Evolutionary conservation across 2,329 filamentous ascomycete species (phyloP).

Genomic region (Aspergillus pseudoglaucus): DNA sequence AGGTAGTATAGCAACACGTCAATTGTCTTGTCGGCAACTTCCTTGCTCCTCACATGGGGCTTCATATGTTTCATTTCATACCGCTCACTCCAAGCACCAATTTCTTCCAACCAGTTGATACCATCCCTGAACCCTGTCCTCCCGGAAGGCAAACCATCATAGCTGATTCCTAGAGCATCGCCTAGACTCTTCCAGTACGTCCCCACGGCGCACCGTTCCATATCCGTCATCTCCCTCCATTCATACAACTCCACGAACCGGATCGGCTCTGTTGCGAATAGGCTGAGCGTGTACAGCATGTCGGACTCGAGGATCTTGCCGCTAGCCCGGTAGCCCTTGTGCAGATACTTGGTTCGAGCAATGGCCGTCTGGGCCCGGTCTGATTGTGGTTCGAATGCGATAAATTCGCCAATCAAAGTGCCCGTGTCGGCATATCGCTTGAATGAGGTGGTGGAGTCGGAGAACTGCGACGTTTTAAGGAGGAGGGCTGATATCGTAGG

Average conservation of each 20-base stretch:
- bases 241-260: slow-evolving; percentile 60
- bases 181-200: slow-evolving; percentile 67
- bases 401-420: slow-evolving; percentile 45
- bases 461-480: slow-evolving; percentile 45
- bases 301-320: slow-evolving; percentile 57
- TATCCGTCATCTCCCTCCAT: slow-evolving; percentile 60
- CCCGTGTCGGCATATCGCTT: slow-evolving; percentile 50
- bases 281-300: slow-evolving; percentile 57
- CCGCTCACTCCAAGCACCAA: slow-evolving; percentile 42
- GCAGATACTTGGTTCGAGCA: slow-evolving; percentile 59
- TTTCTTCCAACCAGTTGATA: slow-evolving; percentile 46
- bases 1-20: slow-evolving; percentile 56
- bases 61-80: slow-evolving; percentile 59
- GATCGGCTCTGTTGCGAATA: slow-evolving; percentile 61
- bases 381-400: slow-evolving; percentile 37
- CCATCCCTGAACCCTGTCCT: slow-evolving; percentile 42
- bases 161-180: slow-evolving; percentile 61
- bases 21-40: slow-evolving; percentile 53
- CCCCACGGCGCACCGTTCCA: slow-evolving; percentile 61
- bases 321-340: slow-evolving; percentile 49
- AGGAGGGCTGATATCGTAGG: slow-evolving; percentile 48
- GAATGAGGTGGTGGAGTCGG: slow-evolving; percentile 37
- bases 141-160: slow-evolving; percentile 35
- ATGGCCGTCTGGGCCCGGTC: slow-evolving; percentile 47
- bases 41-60: slow-evolving; percentile 43